Base-by-base conservation (phyloP, 768 basidiomycete species). In the Hysterangium stoloniferum region DNA sequence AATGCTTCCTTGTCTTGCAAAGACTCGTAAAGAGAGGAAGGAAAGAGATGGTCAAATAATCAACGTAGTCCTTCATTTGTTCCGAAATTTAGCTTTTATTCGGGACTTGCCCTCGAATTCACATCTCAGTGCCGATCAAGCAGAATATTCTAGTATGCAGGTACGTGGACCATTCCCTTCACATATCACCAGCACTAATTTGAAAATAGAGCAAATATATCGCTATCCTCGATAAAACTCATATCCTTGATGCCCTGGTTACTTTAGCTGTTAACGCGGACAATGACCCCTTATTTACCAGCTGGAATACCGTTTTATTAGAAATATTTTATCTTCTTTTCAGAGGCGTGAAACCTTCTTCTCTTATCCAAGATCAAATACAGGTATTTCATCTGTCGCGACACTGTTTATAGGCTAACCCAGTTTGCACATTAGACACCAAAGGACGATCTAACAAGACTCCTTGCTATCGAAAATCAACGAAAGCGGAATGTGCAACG, bases 81-180 rank as follows among this genome's bases (percentile, higher is more conserved):
- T 96, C 46, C 82, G 96, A 51, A 99, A 99, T 62, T 78, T 98
- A n/a, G 79, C 86, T 1, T 91, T 94, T 62, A 93, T 98, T 71
- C 84, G 84, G 58, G 95, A 98, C 68, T 76, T 80, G 2, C 82
- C 85, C 0, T 67, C 79, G 34, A 84, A 88, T 55, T 78, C 78
- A 43, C 74, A 81, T 54, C 68, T 76, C 20, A 90, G 84, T 54
- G 74, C 84, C 9, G 86, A 94, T 61, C 83, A 84, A 55, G 82
- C 82, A 6, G 89, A 92, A 59, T 77, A 82, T 55, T 79, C 90
- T 0, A 71, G 75, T 6, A 70, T 97, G 12, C 93, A 95, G 68
- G 71, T 69, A 41, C 48, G 65, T 45, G 19, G 20, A 9, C n/a
- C 31, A 27, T 27, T 20, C 0, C 32, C 38, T 38, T n/a, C 17